Evolutionary conservation across 441 rosid genomes (phyloP).

Genomic region (Geranium incanum): DNA sequence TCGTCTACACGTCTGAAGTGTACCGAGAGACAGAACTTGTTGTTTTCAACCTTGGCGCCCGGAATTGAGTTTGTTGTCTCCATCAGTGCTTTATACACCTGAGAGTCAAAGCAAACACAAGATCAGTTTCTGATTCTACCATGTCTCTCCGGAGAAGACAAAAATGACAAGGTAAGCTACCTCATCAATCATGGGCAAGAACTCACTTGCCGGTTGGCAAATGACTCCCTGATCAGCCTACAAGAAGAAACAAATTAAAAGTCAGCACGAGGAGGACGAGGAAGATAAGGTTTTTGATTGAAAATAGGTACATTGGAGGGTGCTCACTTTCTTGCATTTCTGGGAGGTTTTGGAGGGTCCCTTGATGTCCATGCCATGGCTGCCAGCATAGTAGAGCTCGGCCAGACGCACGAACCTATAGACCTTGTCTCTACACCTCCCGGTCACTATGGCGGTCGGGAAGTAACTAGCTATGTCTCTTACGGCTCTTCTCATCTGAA

Average conservation of each 20-base stretch:
- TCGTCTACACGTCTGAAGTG: constrained; percentile 69
- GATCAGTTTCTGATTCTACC: not conserved
- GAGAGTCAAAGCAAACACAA: constrained; percentile 9
- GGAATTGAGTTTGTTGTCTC: constrained; percentile 54
- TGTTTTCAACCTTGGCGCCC: constrained; percentile 72
- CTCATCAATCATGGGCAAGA: constrained; percentile 57
- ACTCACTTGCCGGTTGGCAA: constrained; percentile 56
- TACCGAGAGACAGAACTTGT: constrained; percentile 68
- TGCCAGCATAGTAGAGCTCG: constrained; percentile 60
- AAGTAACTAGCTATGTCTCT: constrained; percentile 44
- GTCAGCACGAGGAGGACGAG: not conserved
- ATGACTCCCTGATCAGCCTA: constrained; percentile 34
- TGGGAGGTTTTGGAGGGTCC: constrained; percentile 38
- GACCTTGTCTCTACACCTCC: constrained; percentile 63
- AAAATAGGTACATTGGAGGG: constrained; percentile 24
- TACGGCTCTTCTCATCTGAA: constrained; percentile 51
- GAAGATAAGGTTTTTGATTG: constrained; percentile 6
- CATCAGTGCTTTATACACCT: constrained; percentile 48
- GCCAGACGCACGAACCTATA: constrained; percentile 48
- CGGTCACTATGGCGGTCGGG: constrained; percentile 71
- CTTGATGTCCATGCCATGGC: constrained; percentile 73
- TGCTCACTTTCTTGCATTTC: no score
- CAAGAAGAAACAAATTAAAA: constrained; percentile 7
- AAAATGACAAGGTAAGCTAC: constrained; percentile 16
- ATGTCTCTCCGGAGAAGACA: no score